Evolutionary conservation across 176 grass and related monocot genomes (phyloP).

Genomic region (Neostapfia colusana): DNA sequence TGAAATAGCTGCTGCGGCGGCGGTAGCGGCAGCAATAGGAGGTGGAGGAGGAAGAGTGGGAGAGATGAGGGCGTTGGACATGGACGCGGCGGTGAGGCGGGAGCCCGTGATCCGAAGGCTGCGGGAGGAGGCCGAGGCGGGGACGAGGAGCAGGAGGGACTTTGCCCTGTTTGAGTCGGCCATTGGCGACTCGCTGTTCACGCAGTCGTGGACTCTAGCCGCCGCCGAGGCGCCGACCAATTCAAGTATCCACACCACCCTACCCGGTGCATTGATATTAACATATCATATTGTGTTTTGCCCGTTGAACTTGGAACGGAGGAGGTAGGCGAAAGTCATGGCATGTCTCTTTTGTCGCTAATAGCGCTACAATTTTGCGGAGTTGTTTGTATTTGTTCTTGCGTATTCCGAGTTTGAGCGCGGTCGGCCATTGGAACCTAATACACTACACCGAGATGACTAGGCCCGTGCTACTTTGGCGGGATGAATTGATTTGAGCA

Average conservation of each 20-base stretch:
- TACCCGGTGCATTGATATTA: neutral
- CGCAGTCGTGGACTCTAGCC: conserved; percentile 75
- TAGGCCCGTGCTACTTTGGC: neutral
- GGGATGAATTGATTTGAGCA: conserved; percentile 1
- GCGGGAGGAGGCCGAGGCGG: conserved; percentile 52
- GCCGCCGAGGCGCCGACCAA: conserved; percentile 20
- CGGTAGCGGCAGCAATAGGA: conserved; percentile 18
- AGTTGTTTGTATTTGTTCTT: neutral
- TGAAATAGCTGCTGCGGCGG: conserved; percentile 38
- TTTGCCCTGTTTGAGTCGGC: conserved; percentile 64
- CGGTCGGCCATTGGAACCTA: neutral
- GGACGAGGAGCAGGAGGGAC: conserved; percentile 42
- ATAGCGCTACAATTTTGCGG: neutral
- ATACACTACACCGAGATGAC: neutral
- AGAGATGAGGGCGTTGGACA: conserved; percentile 35
- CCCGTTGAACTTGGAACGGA: neutral
- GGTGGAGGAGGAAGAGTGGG: conserved; percentile 11
- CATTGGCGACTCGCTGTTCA: conserved; percentile 76
- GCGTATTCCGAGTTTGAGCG: neutral
- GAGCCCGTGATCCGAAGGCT: conserved; percentile 59
- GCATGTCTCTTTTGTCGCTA: neutral
- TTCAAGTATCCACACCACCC: conserved; percentile 37
- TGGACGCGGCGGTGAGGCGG: conserved; percentile 56
- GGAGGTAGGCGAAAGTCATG: neutral
- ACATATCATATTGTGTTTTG: neutral